Percentiles rank a stretch among this genome's conserved stretches.
Evolutionary conservation across 1,284 basidiomycete species (phyloP).

Genomic region (Apiotrichum siamense): DNA sequence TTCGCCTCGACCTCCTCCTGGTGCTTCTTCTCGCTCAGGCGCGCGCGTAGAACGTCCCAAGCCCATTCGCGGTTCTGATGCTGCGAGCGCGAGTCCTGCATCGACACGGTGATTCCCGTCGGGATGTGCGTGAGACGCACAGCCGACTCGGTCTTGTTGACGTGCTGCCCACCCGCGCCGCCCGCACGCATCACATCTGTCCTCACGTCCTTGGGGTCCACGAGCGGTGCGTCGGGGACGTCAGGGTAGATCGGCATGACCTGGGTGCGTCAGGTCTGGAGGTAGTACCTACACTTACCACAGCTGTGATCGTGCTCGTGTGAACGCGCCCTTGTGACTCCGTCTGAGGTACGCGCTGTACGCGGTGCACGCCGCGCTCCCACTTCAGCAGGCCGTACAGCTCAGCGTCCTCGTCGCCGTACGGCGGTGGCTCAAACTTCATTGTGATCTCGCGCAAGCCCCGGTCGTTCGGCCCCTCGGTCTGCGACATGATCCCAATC

Average conservation of each 20-base stretch:
- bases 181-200: constrained; percentile 90
- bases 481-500: constrained; percentile 40
- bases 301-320: constrained; percentile 82
- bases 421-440: constrained; percentile 26
- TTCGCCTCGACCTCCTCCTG: constrained; percentile 62
- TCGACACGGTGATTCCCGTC: constrained; percentile 89
- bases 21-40: constrained; percentile 73
- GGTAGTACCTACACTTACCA: constrained; percentile 55
- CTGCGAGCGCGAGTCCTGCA: constrained; percentile 97
- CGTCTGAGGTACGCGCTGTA: constrained; percentile 88
- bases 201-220: constrained; percentile 79
- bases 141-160: constrained; percentile 97
- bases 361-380: constrained; percentile 94
- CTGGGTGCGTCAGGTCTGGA: constrained; percentile 8
- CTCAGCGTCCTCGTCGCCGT: constrained; percentile 66
- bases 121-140: constrained; percentile 93
- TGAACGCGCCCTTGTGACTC: constrained; percentile 82
- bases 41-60: constrained; percentile 75
- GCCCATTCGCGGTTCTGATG: constrained; percentile 87
- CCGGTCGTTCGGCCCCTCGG: constrained; percentile 53
- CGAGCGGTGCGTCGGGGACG: constrained; percentile 49
- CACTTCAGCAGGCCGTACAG: constrained; percentile 74
- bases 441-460: constrained; percentile 79
- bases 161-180: constrained; percentile 97
- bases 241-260: constrained; percentile 54